Evolutionary conservation across 2,329 filamentous ascomycete genomes (phyloP).

Genomic region (Talaromyces islandicus): DNA sequence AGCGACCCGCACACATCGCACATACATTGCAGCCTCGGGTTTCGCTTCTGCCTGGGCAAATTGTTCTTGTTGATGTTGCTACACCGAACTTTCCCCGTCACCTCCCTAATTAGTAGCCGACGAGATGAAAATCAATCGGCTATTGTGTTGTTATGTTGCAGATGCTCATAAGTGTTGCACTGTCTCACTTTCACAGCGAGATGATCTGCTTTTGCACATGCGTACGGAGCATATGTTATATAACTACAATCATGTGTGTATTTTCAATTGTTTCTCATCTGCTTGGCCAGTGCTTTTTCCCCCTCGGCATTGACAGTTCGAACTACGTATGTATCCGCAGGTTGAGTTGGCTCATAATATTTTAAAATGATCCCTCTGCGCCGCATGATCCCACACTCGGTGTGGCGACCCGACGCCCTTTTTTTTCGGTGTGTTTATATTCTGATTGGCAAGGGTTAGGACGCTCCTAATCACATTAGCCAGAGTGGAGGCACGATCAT

Average conservation of each 20-base stretch:
- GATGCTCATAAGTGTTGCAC: neutral
- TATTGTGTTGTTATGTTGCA: neutral
- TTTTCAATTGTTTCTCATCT: too few species aligned
- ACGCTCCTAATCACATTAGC: neutral
- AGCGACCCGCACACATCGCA: neutral
- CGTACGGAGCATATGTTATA: neutral
- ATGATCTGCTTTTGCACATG: too few species aligned
- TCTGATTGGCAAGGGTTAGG: neutral
- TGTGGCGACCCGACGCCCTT: neutral
- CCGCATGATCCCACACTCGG: neutral
- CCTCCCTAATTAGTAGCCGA: neutral
- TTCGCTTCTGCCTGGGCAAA: neutral
- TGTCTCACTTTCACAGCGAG: neutral
- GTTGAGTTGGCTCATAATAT: neutral
- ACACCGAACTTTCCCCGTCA: neutral
- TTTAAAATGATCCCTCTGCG: neutral
- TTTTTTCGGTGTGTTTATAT: neutral
- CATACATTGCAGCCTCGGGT: neutral
- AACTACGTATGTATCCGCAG: too few species aligned
- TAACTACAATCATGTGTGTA: too few species aligned
- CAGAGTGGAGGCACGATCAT: neutral
- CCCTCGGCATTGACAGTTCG: neutral
- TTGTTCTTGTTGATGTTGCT: neutral
- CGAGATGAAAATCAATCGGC: neutral
- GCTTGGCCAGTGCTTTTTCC: too few species aligned